These are phyloP conservation scores for Kuraishia piskuri DNA, from an alignment of 805 yeast species.

Conservation along the genomic window DNA sequence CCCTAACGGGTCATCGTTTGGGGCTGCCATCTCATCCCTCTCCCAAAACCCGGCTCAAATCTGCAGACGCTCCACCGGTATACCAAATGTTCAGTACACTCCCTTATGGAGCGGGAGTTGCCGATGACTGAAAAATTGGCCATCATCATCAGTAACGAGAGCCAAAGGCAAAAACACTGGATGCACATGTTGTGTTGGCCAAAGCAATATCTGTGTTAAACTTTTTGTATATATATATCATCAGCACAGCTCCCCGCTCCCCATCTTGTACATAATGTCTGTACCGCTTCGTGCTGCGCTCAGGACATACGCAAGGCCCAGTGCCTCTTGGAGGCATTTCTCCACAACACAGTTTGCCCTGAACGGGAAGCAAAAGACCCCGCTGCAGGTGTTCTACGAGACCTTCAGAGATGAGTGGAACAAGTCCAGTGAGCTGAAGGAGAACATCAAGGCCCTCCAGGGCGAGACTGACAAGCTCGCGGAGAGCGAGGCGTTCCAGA, in stretches of 20 bases:
- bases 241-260: background rate
- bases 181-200: too few species aligned
- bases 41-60: too few species aligned
- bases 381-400: conserved; percentile 86
- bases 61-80: too few species aligned
- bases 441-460: conserved; percentile 86
- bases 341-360: background rate
- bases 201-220: background rate
- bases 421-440: conserved; percentile 82
- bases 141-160: background rate
- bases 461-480: conserved; percentile 94
- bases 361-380: conserved; percentile 43
- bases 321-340: background rate
- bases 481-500: conserved; percentile 87
- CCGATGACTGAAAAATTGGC: background rate
- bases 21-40: too few species aligned
- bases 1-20: too few species aligned
- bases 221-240: background rate
- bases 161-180: too few species aligned
- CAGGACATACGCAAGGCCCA: conserved; percentile 5
- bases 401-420: conserved; percentile 89
- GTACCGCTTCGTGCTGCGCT: conserved; percentile 10
- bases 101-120: background rate
- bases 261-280: background rate
- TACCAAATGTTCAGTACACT: background rate